These are phyloP conservation scores for Magnolia kwangsiensis DNA, from an alignment of 164 flowering plant genomes.

Conservation along the genomic window DNA sequence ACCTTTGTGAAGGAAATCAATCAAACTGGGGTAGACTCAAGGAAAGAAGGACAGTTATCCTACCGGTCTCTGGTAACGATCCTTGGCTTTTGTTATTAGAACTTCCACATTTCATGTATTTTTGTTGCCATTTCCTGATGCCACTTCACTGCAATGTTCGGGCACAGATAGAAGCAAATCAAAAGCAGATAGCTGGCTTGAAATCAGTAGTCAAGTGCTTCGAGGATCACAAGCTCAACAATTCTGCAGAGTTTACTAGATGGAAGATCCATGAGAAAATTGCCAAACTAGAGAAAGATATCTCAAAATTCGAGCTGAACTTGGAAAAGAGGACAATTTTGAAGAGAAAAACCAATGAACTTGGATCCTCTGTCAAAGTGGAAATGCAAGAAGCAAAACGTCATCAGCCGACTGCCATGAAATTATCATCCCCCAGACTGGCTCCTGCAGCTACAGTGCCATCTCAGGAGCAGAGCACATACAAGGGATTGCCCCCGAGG, in stretches of 20 bases:
- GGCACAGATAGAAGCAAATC: constrained; percentile 39
- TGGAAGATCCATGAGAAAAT: constrained; percentile 38
- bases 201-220: constrained; percentile 34
- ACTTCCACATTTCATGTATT: neutral
- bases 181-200: constrained; percentile 39
- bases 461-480: constrained; percentile 21
- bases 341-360: constrained; percentile 36
- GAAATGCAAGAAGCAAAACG: constrained; percentile 25
- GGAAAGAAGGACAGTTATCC: constrained; percentile 23
- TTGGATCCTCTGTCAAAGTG: constrained; percentile 15
- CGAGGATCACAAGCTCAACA: constrained; percentile 34
- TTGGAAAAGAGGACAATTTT: constrained; percentile 15
- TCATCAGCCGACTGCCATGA: constrained; percentile 7
- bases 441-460: constrained; percentile 1
- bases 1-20: constrained; percentile 30
- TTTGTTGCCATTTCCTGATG: constrained; percentile 3
- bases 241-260: constrained; percentile 29
- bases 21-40: constrained; percentile 27
- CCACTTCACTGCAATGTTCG: neutral
- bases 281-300: constrained; percentile 33
- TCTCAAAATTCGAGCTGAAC: constrained; percentile 24
- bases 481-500: constrained; percentile 6
- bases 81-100: neutral
- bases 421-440: constrained; percentile 1
- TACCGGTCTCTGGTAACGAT: constrained; percentile 26